Percentiles rank a stretch among this genome's conserved stretches.
Conservation (phyloP, 805 yeast species). For the Kodamaea lidongshanica region DNA sequence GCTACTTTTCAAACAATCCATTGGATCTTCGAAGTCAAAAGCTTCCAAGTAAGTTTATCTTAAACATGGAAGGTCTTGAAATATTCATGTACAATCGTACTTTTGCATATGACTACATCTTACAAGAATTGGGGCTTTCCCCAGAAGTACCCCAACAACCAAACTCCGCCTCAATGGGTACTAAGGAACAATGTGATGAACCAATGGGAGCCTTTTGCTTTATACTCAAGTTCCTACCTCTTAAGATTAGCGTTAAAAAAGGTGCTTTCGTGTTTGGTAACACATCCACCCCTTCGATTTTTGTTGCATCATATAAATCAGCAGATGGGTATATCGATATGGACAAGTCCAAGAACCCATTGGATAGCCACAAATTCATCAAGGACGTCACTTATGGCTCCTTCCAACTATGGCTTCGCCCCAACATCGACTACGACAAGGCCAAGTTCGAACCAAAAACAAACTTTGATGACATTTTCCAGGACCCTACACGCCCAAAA, state of each 20-base stretch:
- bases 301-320: conserved; percentile 53
- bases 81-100: conserved; percentile 77
- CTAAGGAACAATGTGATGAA: neutral
- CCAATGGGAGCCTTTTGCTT: conserved; percentile 6
- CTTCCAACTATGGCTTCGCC: conserved; percentile 56
- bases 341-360: conserved; percentile 33
- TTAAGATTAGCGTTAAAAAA: conserved; percentile 51
- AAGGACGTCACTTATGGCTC: conserved; percentile 42
- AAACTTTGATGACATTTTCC: neutral
- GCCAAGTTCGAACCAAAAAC: conserved; percentile 1
- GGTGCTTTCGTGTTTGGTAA: conserved; percentile 82
- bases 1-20: conserved; percentile 16
- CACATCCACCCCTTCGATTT: conserved; percentile 63
- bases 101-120: conserved; percentile 63
- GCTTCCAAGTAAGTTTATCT: conserved; percentile 50
- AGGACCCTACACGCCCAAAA: conserved; percentile 1
- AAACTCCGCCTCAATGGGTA: conserved; percentile 7
- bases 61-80: conserved; percentile 73
- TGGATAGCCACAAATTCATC: conserved; percentile 53
- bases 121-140: conserved; percentile 28
- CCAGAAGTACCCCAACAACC: conserved; percentile 7
- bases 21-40: conserved; percentile 32
- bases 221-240: conserved; percentile 47
- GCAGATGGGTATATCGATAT: conserved; percentile 57
- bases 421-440: conserved; percentile 59